Evolutionary conservation across 2,329 filamentous ascomycete genomes (phyloP), one percentile per base, ranked within the genome.

Genomic region (Dothistroma septosporum): DNA sequence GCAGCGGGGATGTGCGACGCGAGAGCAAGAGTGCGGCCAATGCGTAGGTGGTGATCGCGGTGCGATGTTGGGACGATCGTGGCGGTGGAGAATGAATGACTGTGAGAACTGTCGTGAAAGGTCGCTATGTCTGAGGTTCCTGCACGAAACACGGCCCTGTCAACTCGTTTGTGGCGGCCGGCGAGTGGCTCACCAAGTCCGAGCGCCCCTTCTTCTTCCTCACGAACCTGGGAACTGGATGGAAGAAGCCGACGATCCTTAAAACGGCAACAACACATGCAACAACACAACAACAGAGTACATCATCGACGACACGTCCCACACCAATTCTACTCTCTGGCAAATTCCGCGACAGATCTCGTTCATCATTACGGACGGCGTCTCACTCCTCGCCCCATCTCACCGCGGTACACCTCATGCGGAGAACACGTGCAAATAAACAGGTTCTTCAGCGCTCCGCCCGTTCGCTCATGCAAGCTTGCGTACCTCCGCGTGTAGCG

Each of bases 1-100:
- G 31, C 50, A 53, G 50, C 24, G 24, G 50, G 50, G 28, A 32
- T 53, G 50, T 53, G 50, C 50, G 24, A 53, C 50, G 50, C 19
- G 47, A 50, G 28, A 31, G 47, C 28, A 31, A 28, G 22, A 31
- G 47, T 28, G 47, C 47, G 21, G 47, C 28, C 47, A 31, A 31
- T 50, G 21, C 41, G 41, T 5, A 32, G 50, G 5, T 19, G 16
- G 28, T 31, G 50, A 28, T 53, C n/a, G 7, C 37, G 37, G 37
- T 44, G 37, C 37, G n/a, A 44, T 14, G 37, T 14, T 19, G 12
- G 24, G 24, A 28, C 24, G 47, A 1, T 14, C 14, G 47, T 21
- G 21, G 47, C 24, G 47, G 47, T 50, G 21, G 11, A 44, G 41
- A 28, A 49, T 49, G 47, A 49, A 22, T n/a, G 47, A 44, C 9